These are phyloP conservation scores for Hsuehochloa calcarea DNA, from an alignment of 176 grass and related monocot species.

Conservation along the genomic window DNA sequence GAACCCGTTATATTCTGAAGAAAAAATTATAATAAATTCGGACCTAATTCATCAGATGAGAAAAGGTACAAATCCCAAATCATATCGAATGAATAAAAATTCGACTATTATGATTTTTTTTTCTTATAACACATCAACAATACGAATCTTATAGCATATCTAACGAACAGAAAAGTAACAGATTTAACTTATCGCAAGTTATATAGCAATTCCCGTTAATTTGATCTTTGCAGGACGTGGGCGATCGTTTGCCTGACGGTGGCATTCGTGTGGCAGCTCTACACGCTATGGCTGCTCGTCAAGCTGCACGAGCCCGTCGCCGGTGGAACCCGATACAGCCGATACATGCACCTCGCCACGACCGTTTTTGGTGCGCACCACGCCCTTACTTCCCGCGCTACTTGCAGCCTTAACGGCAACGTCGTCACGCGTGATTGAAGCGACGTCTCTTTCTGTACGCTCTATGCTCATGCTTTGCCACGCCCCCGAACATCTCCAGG, in stretches of 20 bases:
- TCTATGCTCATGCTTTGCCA: not conserved
- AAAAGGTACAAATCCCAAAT: too few relatives aligned
- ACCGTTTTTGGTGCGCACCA: slow-evolving; percentile 59
- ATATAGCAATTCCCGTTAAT: too few relatives aligned
- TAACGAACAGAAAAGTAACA: too few relatives aligned
- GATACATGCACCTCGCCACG: slow-evolving; percentile 72
- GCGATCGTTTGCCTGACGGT: slow-evolving; percentile 64
- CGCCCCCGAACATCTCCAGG: slow-evolving; percentile 34
- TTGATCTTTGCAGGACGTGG: slow-evolving; percentile 67
- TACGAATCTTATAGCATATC: too few relatives aligned
- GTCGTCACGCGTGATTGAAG: not conserved
- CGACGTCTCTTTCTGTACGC: not conserved
- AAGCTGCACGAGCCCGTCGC: slow-evolving; percentile 86
- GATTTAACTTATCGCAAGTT: too few relatives aligned
- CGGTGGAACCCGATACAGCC: slow-evolving; percentile 65
- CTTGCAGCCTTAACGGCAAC: not conserved
- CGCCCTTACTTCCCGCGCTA: not conserved
- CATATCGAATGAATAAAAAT: too few relatives aligned
- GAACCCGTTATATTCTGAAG: too few relatives aligned
- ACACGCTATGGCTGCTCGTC: slow-evolving; percentile 85
- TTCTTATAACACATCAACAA: too few relatives aligned
- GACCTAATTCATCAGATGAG: too few relatives aligned
- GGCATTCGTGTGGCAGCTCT: slow-evolving; percentile 90
- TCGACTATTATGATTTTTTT: too few relatives aligned
- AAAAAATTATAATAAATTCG: too few relatives aligned